Percentiles rank a stretch among this genome's conserved stretches.
These are phyloP conservation scores for Cyberlindnera mississippiensis DNA, from an alignment of 805 yeast species.

Conservation along the genomic window DNA sequence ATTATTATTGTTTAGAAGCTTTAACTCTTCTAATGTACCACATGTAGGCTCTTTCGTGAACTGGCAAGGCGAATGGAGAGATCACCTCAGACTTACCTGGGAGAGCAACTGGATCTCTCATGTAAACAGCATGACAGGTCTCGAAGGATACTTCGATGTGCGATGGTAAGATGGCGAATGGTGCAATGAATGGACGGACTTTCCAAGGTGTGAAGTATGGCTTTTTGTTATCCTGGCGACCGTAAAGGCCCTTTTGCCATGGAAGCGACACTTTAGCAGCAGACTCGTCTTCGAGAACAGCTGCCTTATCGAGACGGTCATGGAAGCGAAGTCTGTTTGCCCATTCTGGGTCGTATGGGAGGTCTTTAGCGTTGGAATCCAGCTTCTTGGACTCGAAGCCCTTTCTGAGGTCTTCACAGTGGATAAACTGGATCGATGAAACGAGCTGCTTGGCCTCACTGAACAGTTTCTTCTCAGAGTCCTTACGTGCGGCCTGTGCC, in stretches of 20 bases:
- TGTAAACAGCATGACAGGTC: slow-evolving; percentile 94
- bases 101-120: slow-evolving; percentile 95
- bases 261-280: slow-evolving; percentile 59
- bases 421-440: slow-evolving; percentile 22
- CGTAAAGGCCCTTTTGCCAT: slow-evolving; percentile 78
- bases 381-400: slow-evolving; percentile 30
- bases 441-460: slow-evolving; percentile 25
- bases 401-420: slow-evolving; percentile 28
- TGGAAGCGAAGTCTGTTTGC: slow-evolving; percentile 41
- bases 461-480: slow-evolving; percentile 30
- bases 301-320: slow-evolving; percentile 40
- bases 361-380: slow-evolving; percentile 23
- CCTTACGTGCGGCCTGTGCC: slow-evolving; percentile 21
- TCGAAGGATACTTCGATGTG: slow-evolving; percentile 87
- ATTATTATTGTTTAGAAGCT: slow-evolving; percentile 19
- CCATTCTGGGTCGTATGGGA: slow-evolving; percentile 50
- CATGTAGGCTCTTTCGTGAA: slow-evolving; percentile 93
- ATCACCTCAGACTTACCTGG: slow-evolving; percentile 97
- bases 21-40: slow-evolving; percentile 77
- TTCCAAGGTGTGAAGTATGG: slow-evolving; percentile 96
- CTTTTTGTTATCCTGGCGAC: slow-evolving; percentile 72
- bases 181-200: slow-evolving; percentile 89
- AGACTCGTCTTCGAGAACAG: slow-evolving; percentile 47
- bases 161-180: slow-evolving; percentile 87
- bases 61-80: slow-evolving; percentile 76